Evolutionary conservation across 495 filamentous ascomycete genomes (phyloP), one percentile per base, ranked within the genome.

Genomic region (Aspergillus sparsus): DNA sequence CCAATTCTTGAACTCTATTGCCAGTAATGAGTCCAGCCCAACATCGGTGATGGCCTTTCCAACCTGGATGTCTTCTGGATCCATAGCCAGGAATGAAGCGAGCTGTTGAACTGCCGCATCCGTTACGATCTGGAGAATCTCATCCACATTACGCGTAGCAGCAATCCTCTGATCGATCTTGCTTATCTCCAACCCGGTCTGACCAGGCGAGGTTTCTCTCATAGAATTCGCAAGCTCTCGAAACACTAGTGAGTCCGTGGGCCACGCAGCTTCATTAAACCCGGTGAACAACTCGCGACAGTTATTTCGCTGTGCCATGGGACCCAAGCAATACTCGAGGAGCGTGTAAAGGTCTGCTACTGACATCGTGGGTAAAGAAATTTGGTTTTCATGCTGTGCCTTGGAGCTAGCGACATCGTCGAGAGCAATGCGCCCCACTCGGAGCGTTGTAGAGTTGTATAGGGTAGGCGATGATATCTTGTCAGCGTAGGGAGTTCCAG

Each of bases 1-100:
- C 49, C 49, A 51, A 13, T 51, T 51, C 49, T 51, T 51, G 49
- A 51, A 51, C 21, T 51, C 49, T 13, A 51, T 51, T 12, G 49
- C 49, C 13, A 51, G 27, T 10, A 51, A 33, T 6, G 49, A 51
- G 27, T 51, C 49, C 27, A 51, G 49, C 4, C 49, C 49, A 9
- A 51, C 31, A 12, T 34, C 27, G 3, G 49, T 12, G 15, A 51
- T 27, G 9, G 49, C 18, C 3, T 3, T 7, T 33, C 16, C 27
- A 11, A 15, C 49, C 9, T 33, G 18, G 21, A 51, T 51, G 7
- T 51, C 49, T 7, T 51, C 49, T 34, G 21, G 7, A n/a, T 51
- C 49, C 0, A 51, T 27, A 33, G 51, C 51, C 32, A 53, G 33
- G 51, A 53, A 53, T 4, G 51, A 53, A 10, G 51, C 34, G 34